These are phyloP conservation scores for Curvularia hawaiiensis DNA, from an alignment of 2,329 filamentous ascomycete genomes.

Conservation along the genomic window DNA sequence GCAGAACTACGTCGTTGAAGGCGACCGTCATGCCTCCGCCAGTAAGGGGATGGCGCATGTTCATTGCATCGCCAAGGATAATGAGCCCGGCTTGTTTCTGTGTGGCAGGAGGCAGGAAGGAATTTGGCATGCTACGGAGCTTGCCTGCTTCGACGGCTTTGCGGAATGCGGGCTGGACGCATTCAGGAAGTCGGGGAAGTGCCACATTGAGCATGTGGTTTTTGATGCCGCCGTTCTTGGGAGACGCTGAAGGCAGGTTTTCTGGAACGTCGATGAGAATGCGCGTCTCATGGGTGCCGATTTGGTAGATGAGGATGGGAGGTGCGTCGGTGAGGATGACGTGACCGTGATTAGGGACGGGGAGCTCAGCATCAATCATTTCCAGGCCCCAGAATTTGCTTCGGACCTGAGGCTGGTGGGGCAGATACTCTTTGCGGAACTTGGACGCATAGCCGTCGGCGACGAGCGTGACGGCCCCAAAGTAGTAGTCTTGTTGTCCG, in stretches of 20 bases:
- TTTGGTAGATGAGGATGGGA: constrained; percentile 93
- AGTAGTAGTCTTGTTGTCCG: constrained; percentile 72
- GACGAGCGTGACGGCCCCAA: constrained; percentile 84
- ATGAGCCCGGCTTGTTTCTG: constrained; percentile 74
- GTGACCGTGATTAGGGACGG: constrained; percentile 77
- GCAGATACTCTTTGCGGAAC: constrained; percentile 81
- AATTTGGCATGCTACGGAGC: constrained; percentile 94
- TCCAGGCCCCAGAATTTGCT: constrained; percentile 95
- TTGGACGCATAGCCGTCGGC: constrained; percentile 92
- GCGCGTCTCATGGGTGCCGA: constrained; percentile 91
- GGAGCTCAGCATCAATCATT: constrained; percentile 83
- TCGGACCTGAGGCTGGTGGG: constrained; percentile 69
- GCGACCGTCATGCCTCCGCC: constrained; percentile 98
- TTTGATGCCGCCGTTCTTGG: constrained; percentile 80
- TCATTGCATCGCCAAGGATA: constrained; percentile 91
- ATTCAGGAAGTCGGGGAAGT: constrained; percentile 74
- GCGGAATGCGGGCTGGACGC: constrained; percentile 74
- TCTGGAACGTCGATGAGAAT: constrained; percentile 87
- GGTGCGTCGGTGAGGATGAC: constrained; percentile 80
- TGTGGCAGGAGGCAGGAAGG: constrained; percentile 82
- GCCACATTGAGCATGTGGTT: constrained; percentile 81
- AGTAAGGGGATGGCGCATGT: constrained; percentile 98
- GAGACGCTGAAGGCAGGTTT: constrained; percentile 72
- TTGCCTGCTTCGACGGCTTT: constrained; percentile 77
- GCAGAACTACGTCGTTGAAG: constrained; percentile 85